phyloP scores from a whole-genome alignment of 1,139 yeast genomes.

The Yarrowia galli region DNA sequence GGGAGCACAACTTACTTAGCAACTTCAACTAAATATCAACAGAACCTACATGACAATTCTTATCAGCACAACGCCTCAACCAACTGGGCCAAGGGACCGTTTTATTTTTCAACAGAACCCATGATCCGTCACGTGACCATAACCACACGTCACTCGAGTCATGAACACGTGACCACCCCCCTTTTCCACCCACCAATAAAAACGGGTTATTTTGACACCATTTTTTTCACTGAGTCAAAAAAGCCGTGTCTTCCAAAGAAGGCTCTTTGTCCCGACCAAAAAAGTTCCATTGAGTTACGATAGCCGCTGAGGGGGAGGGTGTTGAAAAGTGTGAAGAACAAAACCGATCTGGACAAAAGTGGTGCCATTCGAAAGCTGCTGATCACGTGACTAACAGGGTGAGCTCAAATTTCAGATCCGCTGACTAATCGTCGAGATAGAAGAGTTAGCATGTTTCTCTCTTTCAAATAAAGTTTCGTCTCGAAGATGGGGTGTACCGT shows the following conservation, averaged over 20 bases:
- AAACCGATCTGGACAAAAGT: background rate
- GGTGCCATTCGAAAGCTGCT: background rate
- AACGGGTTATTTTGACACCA: background rate
- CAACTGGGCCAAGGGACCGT: slow-evolving; percentile 88
- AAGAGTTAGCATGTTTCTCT: too few relatives aligned
- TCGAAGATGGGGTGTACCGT: slow-evolving; percentile 19
- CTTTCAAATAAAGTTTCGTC: background rate
- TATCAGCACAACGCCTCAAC: slow-evolving; percentile 91
- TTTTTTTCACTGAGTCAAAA: slow-evolving; percentile 20
- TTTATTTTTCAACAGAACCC: too few relatives aligned
- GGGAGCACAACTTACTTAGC: too few relatives aligned
- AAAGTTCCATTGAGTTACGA: slow-evolving; percentile 28
- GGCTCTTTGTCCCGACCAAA: too few relatives aligned
- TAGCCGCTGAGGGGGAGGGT: slow-evolving; percentile 7
- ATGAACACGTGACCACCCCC: too few relatives aligned
- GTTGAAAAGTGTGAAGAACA: too few relatives aligned
- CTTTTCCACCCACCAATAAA: too few relatives aligned
- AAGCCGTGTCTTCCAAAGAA: too few relatives aligned
- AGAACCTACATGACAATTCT: too few relatives aligned
- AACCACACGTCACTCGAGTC: slow-evolving; percentile 14
- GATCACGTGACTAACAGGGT: background rate
- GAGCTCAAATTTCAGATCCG: background rate
- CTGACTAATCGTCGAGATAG: too few relatives aligned
- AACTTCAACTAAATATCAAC: too few relatives aligned
- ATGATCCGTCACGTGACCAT: too few relatives aligned